phyloP scores from a whole-genome alignment of 495 filamentous ascomycete genomes.

The Xylaria grammica region DNA sequence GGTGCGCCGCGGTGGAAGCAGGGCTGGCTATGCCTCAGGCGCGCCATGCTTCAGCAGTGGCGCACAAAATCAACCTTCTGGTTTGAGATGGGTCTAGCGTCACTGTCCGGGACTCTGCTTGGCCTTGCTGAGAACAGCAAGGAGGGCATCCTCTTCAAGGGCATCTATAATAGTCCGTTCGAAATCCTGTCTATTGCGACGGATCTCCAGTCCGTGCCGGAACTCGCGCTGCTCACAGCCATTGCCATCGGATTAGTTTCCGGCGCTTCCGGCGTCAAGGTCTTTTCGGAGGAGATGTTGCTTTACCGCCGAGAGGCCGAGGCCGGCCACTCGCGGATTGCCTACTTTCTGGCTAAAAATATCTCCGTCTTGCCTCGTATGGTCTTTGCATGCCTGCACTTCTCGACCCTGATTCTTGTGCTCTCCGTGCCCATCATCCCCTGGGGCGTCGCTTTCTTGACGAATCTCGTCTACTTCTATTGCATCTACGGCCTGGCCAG shows the following conservation, averaged over 20 bases:
- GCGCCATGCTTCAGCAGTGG: constrained; percentile 61
- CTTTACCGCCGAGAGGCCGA: constrained; percentile 58
- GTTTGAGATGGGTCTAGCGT: constrained; percentile 58
- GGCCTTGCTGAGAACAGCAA: constrained; percentile 55
- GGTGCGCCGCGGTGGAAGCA: constrained; percentile 56
- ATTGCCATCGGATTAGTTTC: constrained; percentile 62
- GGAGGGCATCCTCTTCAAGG: constrained; percentile 58
- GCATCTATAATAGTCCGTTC: constrained; percentile 55
- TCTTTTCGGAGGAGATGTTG: constrained; percentile 63
- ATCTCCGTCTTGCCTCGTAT: constrained; percentile 54
- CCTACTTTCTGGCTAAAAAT: constrained; percentile 64
- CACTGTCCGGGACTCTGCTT: constrained; percentile 57
- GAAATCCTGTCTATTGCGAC: constrained; percentile 55
- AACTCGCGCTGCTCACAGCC: constrained; percentile 54
- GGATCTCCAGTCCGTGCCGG: constrained; percentile 52
- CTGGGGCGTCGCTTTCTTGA: constrained; percentile 48
- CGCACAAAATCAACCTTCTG: constrained; percentile 51
- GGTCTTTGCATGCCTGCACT: constrained; percentile 58
- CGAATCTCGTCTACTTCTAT: constrained; percentile 62
- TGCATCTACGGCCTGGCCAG: constrained; percentile 63
- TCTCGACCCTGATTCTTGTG: constrained; percentile 56
- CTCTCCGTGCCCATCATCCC: constrained; percentile 55
- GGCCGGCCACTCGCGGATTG: constrained; percentile 57
- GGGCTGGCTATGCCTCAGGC: constrained; percentile 51
- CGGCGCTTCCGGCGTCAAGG: constrained; percentile 57